Base-by-base conservation (phyloP, 345 rosid species). In the Salix purpurea region DNA sequence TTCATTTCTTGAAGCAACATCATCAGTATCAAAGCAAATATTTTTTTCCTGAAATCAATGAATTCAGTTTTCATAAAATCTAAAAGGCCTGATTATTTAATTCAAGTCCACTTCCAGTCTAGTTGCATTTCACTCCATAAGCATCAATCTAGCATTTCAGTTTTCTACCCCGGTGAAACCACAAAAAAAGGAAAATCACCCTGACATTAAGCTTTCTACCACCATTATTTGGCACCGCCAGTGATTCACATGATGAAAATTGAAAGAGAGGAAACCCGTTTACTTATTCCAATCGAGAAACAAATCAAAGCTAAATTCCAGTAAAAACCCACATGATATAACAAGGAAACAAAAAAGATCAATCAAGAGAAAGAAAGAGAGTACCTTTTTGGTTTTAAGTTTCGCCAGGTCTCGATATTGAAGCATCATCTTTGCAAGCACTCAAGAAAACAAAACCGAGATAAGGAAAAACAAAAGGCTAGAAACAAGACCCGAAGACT, bases 321-420 rank as follows among this genome's bases (percentile, higher is more conserved):
- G 66, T 15, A 19, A 42, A 67, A 72, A 12, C 69, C 64, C 30
- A 56, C 15, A 21, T 0, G 56, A 4, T 36, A 30, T 39, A 13
- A 16, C 12, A 65, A 7, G 19, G 9, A 24, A 37, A 13, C 42
- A 11, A 23, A 44, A 40, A 24, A 2, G 9, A 70, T 65, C 15
- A 56, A 1, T 8, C 26, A 50, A 21, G 15, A 15, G 14, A 12
- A 10, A 72, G 5, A 16, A 30, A 69, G 24, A 40, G 12, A 28
- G 0, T 71, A 89, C 92, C 88, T 80, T 85, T 76, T 72, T 83
- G 50, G 93, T 84, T 71, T 71, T 84, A 77, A 88, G 89, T 82
- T 79, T 86, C 1, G 85, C 79, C 14, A 85, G 81, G 71, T 85
- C 87, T 19, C 71, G 26, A 30, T 76, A 90, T 50, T 74, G 86